Evolutionary conservation across 805 yeast species (phyloP), one percentile per base, ranked within the genome.

Genomic region (Candida insectorum): DNA sequence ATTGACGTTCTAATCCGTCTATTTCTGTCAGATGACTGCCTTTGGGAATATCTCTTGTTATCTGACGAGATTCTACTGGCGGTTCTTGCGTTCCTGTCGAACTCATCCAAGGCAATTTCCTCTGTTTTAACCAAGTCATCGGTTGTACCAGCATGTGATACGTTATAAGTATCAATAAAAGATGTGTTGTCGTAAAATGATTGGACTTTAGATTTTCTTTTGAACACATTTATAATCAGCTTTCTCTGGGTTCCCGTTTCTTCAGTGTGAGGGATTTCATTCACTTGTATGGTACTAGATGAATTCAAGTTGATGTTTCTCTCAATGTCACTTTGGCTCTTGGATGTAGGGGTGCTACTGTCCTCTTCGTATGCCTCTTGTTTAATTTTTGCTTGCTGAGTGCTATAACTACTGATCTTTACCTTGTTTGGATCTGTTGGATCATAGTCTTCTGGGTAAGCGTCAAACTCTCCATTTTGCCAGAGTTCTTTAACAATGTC

Each of bases 401-500:
- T 38, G 10, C 49, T 30, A 47, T 75, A 71, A 30, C 70, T 62
- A 25, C 77, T 64, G 19, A 81, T 62, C 40, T 69, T 70, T 11
- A 65, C 68, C 45, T 84, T 69, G 40, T 79, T 60, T 19, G 89
- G 86, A 56, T 83, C 89, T 2, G 94, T 83, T 27, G 94, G 94
- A 54, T 84, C 94, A 52, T 81, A 84, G 34, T 74, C 70, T 8
- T 54, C 60, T 8, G 88, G 88, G 51, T 79, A 83, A 23, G 71
- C 76, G 38, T 66, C 77, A 47, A 73, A 84, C 45, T 80, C 83
- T 29, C 93, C 93, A 34, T 71, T 65, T 16, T 58, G 57, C 45
- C 77, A 79, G 58, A 85, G 73, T 56, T 85, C 93, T 48, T 93
- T 62, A 34, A 85, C 71, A 42, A 85, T 79, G 47, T 84, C 91